Evolutionary conservation across 2,329 filamentous ascomycete genomes (phyloP), one percentile per base, ranked within the genome.

Genomic region (Pyrenophora graminea): DNA sequence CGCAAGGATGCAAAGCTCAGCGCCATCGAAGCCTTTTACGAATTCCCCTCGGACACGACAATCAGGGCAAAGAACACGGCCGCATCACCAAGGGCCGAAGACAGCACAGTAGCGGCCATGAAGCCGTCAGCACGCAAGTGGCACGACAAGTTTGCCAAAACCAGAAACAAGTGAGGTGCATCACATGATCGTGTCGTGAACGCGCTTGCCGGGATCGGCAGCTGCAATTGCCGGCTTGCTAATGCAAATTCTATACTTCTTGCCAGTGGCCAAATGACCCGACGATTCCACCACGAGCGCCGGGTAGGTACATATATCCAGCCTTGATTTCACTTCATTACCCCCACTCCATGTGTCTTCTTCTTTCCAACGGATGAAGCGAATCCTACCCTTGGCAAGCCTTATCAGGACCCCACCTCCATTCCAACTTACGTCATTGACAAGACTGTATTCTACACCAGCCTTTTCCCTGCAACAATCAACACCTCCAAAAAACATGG

Each of bases 121-220:
- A 67, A 68, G 44, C 58, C 64, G 6, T 66, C 63, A 41, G 64
- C 64, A 25, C 65, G 71, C n/a, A 74, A 73, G 54, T 74, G 72
- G 72, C 72, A 74, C 51, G 72, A 74, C 40, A 74, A 66, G 53
- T 71, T 74, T 45, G 70, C 61, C 30, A 70, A 67, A 52, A 66
- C 64, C 7, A 63, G 70, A 37, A 68, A 68, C 36, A 64, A 61
- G 48, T 70, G 44, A 67, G 12, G 6, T 18, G 15, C 19, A 23
- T 37, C 54, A 59, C 56, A 55, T 55, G 57, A 51, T 17, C 39
- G 43, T 44, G 48, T 48, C 19, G 43, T 25, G 27, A 32, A 39
- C 48, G 51, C 44, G 56, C 46, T 34, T 31, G n/a, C 38, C 38
- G 38, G 27, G 19, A 27, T 53, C 57, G 57, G 54, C 12, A 55